Conservation (phyloP, 2,329 filamentous ascomycete genomes). For the Colletotrichum simmondsii region DNA sequence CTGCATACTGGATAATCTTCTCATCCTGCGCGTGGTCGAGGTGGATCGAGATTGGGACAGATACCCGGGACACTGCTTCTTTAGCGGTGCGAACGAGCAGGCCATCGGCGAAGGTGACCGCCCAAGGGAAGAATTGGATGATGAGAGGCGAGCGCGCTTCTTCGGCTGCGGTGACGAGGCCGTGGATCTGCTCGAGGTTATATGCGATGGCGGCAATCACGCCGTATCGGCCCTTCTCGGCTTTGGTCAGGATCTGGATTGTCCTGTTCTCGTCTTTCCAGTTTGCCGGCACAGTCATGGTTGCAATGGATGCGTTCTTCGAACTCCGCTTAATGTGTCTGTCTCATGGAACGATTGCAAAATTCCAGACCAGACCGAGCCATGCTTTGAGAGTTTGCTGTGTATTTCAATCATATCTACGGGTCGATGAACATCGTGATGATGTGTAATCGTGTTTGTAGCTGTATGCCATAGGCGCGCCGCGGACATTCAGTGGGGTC, state of each 20-base stretch:
- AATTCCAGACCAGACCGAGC: too few species aligned
- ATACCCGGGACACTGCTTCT: conserved; percentile 62
- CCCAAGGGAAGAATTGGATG: conserved; percentile 80
- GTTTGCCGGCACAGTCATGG: background rate
- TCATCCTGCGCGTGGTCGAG: conserved; percentile 74
- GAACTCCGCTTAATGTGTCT: background rate
- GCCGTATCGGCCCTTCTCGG: conserved; percentile 52
- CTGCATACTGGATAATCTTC: conserved; percentile 66
- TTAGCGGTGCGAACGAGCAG: conserved; percentile 64
- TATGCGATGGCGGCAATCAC: conserved; percentile 63
- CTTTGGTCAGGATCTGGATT: conserved; percentile 13
- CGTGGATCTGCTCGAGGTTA: conserved; percentile 78
- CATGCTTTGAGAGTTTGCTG: too few species aligned
- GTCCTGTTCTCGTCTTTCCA: conserved; percentile 16
- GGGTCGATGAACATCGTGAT: background rate
- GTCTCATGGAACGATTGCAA: too few species aligned
- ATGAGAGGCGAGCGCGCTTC: conserved; percentile 72
- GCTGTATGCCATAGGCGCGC: background rate
- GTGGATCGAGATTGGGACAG: conserved; percentile 70
- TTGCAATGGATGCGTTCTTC: conserved; percentile 44
- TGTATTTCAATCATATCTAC: background rate
- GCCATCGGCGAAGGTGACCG: conserved; percentile 69
- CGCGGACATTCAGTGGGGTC: background rate
- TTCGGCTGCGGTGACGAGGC: conserved; percentile 74
- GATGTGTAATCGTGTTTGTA: background rate